These are phyloP conservation scores for Strobilomyces dryophilus DNA, from an alignment of 768 basidiomycete genomes.

Conservation along the genomic window DNA sequence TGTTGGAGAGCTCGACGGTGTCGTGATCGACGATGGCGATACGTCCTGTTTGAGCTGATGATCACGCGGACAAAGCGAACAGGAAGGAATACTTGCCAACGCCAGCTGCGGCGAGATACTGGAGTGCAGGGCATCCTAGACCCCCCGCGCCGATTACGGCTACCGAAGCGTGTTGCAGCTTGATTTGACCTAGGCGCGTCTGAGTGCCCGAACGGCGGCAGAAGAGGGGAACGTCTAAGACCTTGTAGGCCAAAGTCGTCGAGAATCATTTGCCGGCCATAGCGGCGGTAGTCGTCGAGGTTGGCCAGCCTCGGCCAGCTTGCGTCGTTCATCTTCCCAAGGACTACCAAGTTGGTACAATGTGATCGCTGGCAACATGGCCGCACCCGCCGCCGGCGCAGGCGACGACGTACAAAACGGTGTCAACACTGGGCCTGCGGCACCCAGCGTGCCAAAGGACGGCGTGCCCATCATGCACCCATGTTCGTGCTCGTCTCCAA, in stretches of 20 bases:
- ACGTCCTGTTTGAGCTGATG: conserved; percentile 46
- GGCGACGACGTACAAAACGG: conserved; percentile 14
- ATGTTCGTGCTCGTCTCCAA: conserved; percentile 22
- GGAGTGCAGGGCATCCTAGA: conserved; percentile 91
- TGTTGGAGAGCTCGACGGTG: conserved; percentile 80
- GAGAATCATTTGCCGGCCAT: conserved; percentile 96
- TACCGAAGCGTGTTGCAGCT: conserved; percentile 69
- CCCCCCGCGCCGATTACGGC: conserved; percentile 94
- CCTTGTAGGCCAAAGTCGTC: conserved; percentile 85
- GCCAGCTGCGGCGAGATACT: conserved; percentile 90
- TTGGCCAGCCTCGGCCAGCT: conserved; percentile 30
- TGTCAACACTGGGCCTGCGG: conserved; percentile 8
- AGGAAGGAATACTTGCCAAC: conserved; percentile 55
- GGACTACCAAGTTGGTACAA: not conserved
- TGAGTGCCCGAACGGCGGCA: conserved; percentile 1
- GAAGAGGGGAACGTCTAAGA: conserved; percentile 27
- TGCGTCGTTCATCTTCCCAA: conserved; percentile 6
- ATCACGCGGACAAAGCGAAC: conserved; percentile 1
- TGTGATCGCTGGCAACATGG: conserved; percentile 4
- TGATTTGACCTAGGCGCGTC: conserved; percentile 66
- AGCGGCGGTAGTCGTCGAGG: conserved; percentile 76
- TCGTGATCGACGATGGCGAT: conserved; percentile 91
- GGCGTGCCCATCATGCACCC: conserved; percentile 37
- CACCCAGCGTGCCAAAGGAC: conserved; percentile 26
- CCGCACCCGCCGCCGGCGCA: conserved; percentile 4